Evolutionary conservation across 2,329 filamentous ascomycete genomes (phyloP), one percentile per base, ranked within the genome.

Genomic region (Aspergillus pseudotamarii): DNA sequence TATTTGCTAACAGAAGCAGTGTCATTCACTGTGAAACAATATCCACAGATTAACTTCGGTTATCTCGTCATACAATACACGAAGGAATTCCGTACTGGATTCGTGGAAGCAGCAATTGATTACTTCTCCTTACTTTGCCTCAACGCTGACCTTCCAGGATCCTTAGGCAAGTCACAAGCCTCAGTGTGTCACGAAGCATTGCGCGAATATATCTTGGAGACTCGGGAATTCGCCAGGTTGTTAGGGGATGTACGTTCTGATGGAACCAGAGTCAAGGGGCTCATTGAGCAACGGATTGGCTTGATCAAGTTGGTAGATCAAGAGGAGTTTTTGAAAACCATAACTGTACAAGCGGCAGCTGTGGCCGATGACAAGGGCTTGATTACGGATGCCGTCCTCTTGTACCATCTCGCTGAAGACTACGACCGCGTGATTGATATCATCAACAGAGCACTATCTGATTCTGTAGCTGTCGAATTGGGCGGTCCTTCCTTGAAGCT

Each of bases 21-120:
- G 56, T 86, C 85, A 11, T 86, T 79, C 62, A 81, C 80, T 41
- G 83, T 82, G 26, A 83, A 81, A 60, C 77, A 83, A 68, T 78
- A 79, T 86, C 72, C 93, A 6, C 93, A 97, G 76, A 90, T 99
- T 79, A 97, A 95, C 82, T 98, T 98, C 79, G 94, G 92, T 51
- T 90, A 91, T 63, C 92, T 98, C 83, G 84, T 98, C 65, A 96
- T 94, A 46, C 93, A 95, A 76, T 99, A 99, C 82, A 99, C 96
- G 5, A 88, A 91, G 59, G 94, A 97, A 78, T 99, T 99, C 86
- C 90, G 95, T 58, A 92, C 93, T 34, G 94, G 93, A 23, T 90
- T 96, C 72, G 91, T 93, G 8, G 91, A 91, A 62, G 92, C 93
- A 38, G 95, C 96, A 3, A 92, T 96, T 21, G 95, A 99, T 76